A percentile compares a stretch with the other conserved stretches of the same genome.
Evolutionary conservation across 129 eudicot genomes (phyloP).

Genomic region (Helichrysum umbraculigerum): DNA sequence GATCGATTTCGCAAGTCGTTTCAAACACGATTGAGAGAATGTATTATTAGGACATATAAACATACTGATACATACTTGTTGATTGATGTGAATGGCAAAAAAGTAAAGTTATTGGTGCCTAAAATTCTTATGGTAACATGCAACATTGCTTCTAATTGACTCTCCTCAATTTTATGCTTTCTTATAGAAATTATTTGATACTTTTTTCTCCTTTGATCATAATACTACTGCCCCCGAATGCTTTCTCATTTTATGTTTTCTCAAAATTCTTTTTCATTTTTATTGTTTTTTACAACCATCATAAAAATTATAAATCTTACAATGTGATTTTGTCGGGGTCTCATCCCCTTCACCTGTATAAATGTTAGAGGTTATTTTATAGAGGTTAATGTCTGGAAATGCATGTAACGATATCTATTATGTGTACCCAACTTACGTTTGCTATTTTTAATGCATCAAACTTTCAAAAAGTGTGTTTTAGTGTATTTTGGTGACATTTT

Average conservation of each 20-base stretch:
- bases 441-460: no score
- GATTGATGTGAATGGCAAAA: constrained; percentile 27
- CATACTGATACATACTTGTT: constrained; percentile 4
- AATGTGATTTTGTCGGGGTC: no score
- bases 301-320: no score
- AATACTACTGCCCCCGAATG: constrained; percentile 19
- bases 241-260: neutral
- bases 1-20: neutral
- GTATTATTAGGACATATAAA: neutral
- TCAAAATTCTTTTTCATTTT: neutral
- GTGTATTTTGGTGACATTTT: no score
- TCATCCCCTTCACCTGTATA: no score
- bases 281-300: no score
- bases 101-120: constrained; percentile 34
- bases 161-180: constrained; percentile 21
- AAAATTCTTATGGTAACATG: constrained; percentile 22
- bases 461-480: no score
- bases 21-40: neutral
- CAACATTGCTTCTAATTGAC: constrained; percentile 34
- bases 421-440: no score
- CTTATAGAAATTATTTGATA: neutral
- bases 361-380: no score
- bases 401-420: no score
- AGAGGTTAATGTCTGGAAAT: no score
- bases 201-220: constrained; percentile 29